Evolutionary conservation across 441 rosid genomes (phyloP).

Genomic region (Mallotus repandus): DNA sequence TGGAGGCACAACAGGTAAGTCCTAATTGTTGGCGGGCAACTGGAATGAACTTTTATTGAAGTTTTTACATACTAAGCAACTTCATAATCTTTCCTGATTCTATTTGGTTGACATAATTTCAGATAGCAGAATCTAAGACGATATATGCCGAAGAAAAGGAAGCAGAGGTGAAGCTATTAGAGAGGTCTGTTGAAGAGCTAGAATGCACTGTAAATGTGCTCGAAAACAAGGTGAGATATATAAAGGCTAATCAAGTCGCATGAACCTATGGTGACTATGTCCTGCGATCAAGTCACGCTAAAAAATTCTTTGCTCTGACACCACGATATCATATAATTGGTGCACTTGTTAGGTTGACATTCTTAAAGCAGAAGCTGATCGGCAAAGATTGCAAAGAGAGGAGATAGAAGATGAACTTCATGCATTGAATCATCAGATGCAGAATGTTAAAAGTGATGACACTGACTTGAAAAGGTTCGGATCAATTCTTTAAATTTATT

Average conservation of each 20-base stretch:
- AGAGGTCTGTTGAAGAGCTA: conserved; percentile 93
- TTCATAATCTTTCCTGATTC: conserved; percentile 19
- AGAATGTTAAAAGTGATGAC: conserved; percentile 60
- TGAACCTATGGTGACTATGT: conserved; percentile 13
- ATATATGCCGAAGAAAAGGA: conserved; percentile 80
- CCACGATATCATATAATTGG: conserved; percentile 23
- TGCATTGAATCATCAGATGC: conserved; percentile 70
- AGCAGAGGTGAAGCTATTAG: conserved; percentile 84
- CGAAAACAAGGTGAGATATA: conserved; percentile 75
- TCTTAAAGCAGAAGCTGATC: conserved; percentile 92
- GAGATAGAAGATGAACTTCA: conserved; percentile 90
- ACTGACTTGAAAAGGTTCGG: conserved; percentile 67
- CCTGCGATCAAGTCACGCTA: conserved; percentile 12
- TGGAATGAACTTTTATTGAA: neutral
- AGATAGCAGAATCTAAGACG: conserved; percentile 84
- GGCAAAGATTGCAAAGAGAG: conserved; percentile 86
- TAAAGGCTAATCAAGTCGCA: conserved; percentile 20
- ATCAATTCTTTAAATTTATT: conserved; percentile 15
- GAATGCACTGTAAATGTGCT: conserved; percentile 78
- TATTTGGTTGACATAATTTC: conserved; percentile 18
- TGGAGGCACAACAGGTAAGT: conserved; percentile 73
- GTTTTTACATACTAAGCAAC: neutral
- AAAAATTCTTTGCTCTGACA: too few species aligned
- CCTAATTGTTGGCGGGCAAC: conserved; percentile 18
- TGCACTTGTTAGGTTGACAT: conserved; percentile 66